Conservation (phyloP, 257 asterid species). For the Solanum chaucha region DNA sequence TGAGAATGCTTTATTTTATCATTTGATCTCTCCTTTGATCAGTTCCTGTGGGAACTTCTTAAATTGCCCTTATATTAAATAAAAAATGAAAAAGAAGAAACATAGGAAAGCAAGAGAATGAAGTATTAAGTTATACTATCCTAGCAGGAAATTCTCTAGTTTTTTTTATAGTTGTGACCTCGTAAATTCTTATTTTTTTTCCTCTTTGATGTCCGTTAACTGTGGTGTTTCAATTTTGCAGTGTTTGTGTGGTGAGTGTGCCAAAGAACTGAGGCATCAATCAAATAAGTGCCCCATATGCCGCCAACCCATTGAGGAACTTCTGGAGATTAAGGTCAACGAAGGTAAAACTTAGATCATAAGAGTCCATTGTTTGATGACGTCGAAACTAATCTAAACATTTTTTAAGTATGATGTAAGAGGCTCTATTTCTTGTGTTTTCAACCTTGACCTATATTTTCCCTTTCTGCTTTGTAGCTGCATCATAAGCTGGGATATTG, state of each 20-base stretch:
- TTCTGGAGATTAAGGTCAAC: conserved; percentile 73
- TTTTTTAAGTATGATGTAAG: neutral
- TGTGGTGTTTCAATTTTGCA: conserved; percentile 18
- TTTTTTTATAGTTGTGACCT: neutral
- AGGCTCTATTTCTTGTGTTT: neutral
- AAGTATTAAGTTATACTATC: neutral
- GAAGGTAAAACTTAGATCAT: conserved; percentile 35
- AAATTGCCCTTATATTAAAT: neutral
- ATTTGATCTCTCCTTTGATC: neutral
- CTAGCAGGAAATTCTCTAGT: neutral
- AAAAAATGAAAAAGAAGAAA: neutral
- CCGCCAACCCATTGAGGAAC: conserved; percentile 80
- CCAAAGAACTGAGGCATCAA: conserved; percentile 72
- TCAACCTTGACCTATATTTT: neutral
- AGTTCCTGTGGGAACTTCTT: neutral
- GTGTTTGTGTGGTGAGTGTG: conserved; percentile 84
- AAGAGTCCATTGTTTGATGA: neutral
- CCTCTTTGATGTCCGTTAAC: neutral
- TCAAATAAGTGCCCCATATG: conserved; percentile 82
- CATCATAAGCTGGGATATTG: neutral
- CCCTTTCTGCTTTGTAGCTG: neutral
- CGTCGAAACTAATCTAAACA: neutral
- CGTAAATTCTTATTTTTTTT: neutral
- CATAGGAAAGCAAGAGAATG: neutral
- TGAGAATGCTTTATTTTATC: neutral